These are phyloP conservation scores for Wilhelminamyces savonicus DNA, from an alignment of 805 yeast genomes.

Conservation along the genomic window DNA sequence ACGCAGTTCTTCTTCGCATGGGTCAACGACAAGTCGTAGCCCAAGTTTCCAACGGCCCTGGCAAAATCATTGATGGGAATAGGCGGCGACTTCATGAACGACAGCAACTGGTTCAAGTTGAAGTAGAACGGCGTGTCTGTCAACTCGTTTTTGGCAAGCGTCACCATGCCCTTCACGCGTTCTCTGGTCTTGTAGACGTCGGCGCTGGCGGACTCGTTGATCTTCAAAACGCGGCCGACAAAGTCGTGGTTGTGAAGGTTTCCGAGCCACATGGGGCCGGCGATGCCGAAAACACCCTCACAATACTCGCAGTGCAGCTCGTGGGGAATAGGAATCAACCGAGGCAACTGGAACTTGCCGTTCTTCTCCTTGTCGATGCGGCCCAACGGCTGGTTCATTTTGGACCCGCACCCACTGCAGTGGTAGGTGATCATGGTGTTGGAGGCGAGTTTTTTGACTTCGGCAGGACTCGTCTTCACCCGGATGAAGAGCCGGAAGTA, in stretches of 20 bases:
- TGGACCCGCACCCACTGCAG: constrained; percentile 84
- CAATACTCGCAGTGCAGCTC: constrained; percentile 70
- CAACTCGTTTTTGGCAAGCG: constrained; percentile 72
- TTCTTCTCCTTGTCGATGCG: constrained; percentile 28
- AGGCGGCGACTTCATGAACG: constrained; percentile 73
- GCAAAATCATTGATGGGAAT: constrained; percentile 69
- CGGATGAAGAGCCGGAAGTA: constrained; percentile 82
- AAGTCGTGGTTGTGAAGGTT: constrained; percentile 73
- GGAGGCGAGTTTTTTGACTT: constrained; percentile 73
- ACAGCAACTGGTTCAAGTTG: constrained; percentile 69
- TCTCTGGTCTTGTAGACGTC: constrained; percentile 70
- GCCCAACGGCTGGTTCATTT: constrained; percentile 70
- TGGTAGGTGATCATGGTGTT: constrained; percentile 72
- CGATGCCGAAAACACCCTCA: constrained; percentile 62
- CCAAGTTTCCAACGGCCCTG: constrained; percentile 80
- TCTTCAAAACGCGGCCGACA: constrained; percentile 53
- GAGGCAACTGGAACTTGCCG: constrained; percentile 50
- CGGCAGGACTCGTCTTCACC: constrained; percentile 70
- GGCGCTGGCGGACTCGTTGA: constrained; percentile 44
- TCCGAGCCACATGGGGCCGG: constrained; percentile 93
- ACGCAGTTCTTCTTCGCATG: constrained; percentile 84
- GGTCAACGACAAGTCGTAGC: constrained; percentile 76
- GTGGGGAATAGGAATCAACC: constrained; percentile 46
- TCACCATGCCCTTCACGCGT: constrained; percentile 88
- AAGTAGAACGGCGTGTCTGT: constrained; percentile 64